These are phyloP conservation scores for Ceratocystis ficicola DNA, from an alignment of 2,329 filamentous ascomycete genomes.

Conservation along the genomic window DNA sequence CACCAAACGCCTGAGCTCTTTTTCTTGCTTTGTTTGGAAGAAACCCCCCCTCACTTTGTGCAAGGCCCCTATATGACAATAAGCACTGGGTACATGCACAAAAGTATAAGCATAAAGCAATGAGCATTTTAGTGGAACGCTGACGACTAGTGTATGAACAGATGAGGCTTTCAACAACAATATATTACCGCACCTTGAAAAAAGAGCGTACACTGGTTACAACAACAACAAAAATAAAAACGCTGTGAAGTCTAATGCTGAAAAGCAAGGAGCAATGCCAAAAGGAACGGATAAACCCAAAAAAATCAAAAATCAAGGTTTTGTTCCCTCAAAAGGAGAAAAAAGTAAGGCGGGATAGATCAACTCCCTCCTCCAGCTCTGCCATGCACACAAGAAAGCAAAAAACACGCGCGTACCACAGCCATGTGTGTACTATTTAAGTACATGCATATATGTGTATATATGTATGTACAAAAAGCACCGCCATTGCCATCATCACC, in stretches of 20 bases:
- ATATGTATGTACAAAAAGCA: not conserved
- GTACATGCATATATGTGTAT: not conserved
- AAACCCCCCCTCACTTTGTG: not conserved
- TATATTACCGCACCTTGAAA: not conserved
- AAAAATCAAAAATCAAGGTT: not conserved
- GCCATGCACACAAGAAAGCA: not conserved
- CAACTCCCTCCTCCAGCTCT: too few species aligned
- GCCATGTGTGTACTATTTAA: not conserved
- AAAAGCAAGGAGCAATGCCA: not conserved
- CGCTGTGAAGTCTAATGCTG: conserved; percentile 2
- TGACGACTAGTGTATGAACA: not conserved
- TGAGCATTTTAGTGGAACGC: not conserved
- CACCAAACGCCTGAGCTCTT: conserved; percentile 3
- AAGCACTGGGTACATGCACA: not conserved
- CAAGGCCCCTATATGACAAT: not conserved
- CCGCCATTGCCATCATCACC: not conserved
- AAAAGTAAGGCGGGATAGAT: not conserved
- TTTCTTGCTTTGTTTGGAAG: not conserved
- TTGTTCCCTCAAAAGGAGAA: not conserved
- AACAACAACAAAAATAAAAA: not conserved
- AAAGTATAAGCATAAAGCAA: not conserved
- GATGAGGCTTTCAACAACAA: not conserved
- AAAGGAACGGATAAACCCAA: not conserved
- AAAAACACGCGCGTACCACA: not conserved
- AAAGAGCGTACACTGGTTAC: not conserved